Percentiles rank a stretch among this genome's conserved stretches.
Conservation (phyloP, 371 early-diverging fungal species). For the Rhizopus sp. region DNA sequence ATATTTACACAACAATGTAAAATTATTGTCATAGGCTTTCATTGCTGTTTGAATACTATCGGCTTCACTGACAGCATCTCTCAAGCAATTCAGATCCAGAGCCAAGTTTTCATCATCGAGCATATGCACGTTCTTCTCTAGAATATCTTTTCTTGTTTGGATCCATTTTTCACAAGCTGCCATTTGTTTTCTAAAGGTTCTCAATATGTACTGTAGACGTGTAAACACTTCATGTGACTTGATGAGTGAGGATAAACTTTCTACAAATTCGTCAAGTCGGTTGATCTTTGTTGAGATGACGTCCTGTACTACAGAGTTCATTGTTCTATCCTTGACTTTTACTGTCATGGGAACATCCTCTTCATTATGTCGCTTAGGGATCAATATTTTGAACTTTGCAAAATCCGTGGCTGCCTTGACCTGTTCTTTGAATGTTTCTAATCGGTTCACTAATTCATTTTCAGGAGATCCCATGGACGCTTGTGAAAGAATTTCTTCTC, state of each 20-base stretch:
- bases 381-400: conserved; percentile 11
- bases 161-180: conserved; percentile 39
- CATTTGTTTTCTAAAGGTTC: conserved; percentile 34
- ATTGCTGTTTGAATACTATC: conserved; percentile 34
- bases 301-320: conserved; percentile 42
- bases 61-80: conserved; percentile 39
- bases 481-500: conserved; percentile 27
- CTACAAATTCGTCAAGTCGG: conserved; percentile 30
- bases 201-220: conserved; percentile 33
- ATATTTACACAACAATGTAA: conserved; percentile 23
- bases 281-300: conserved; percentile 26
- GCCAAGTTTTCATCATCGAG: conserved; percentile 22
- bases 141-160: conserved; percentile 15
- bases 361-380: conserved; percentile 31
- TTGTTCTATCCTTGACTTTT: conserved; percentile 38
- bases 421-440: conserved; percentile 21
- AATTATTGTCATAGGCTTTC: conserved; percentile 29
- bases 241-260: conserved; percentile 26
- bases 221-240: conserved; percentile 41
- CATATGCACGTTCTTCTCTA: conserved; percentile 24
- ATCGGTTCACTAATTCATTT: neutral
- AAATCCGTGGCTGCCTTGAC: conserved; percentile 9
- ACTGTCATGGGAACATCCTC: conserved; percentile 26
- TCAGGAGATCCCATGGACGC: neutral
- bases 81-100: conserved; percentile 25